Evolutionary conservation across 2,329 filamentous ascomycete genomes (phyloP).

Genomic region (Aspergillus ruber): DNA sequence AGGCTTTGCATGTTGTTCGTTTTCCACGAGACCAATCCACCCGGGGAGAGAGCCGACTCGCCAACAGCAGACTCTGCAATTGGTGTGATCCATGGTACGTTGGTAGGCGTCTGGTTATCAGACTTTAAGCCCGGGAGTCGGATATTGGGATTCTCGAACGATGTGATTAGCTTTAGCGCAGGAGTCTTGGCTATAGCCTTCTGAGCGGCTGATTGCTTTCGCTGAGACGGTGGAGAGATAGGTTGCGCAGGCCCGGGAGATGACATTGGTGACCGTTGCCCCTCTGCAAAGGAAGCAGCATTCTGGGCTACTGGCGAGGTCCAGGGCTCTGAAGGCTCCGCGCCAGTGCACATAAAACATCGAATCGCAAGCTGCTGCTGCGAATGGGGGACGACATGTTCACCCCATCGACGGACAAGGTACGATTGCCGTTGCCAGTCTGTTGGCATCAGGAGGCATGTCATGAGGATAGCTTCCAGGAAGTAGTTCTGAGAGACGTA

Average conservation of each 20-base stretch:
- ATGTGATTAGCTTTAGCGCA: conserved; percentile 83
- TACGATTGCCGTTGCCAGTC: conserved; percentile 90
- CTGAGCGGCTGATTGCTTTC: conserved; percentile 46
- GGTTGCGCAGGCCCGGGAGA: conserved; percentile 53
- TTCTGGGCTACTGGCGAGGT: conserved; percentile 71
- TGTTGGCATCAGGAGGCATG: conserved; percentile 70
- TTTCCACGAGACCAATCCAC: conserved; percentile 54
- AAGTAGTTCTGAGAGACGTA: conserved; percentile 87
- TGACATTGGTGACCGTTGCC: conserved; percentile 36
- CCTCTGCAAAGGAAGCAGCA: conserved; percentile 40
- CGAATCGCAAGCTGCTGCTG: conserved; percentile 86
- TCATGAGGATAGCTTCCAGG: conserved; percentile 87
- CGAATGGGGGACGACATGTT: conserved; percentile 77
- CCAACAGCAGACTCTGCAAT: conserved; percentile 69
- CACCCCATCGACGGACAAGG: conserved; percentile 90
- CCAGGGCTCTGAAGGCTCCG: conserved; percentile 82
- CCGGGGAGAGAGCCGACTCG: conserved; percentile 59
- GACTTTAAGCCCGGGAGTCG: conserved; percentile 54
- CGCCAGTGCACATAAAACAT: conserved; percentile 84
- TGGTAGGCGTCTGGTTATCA: conserved; percentile 65
- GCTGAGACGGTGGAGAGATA: conserved; percentile 19
- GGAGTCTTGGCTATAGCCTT: conserved; percentile 68
- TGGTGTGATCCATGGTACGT: conserved; percentile 70
- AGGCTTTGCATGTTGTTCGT: conserved; percentile 57
- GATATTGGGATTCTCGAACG: conserved; percentile 62